Percentiles rank a stretch among this genome's conserved stretches.
phyloP scores from a whole-genome alignment of 2,329 filamentous ascomycete species.

The Cordyceps javanica region DNA sequence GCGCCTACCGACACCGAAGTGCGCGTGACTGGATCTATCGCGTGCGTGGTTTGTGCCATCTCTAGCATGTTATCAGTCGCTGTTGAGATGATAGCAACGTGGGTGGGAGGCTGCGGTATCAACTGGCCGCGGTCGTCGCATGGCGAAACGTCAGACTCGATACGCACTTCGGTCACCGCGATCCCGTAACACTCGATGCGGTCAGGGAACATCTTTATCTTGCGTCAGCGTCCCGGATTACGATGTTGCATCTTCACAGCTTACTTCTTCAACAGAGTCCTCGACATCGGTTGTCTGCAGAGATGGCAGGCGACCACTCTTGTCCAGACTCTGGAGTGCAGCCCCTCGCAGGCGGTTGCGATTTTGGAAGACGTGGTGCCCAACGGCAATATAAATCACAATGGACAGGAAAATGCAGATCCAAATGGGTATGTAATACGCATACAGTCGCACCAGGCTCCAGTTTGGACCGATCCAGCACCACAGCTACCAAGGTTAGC shows the following conservation, averaged over 20 bases:
- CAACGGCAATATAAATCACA: slow-evolving; percentile 50
- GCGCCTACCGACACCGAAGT: background rate
- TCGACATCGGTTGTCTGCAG: slow-evolving; percentile 22
- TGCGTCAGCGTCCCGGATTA: background rate
- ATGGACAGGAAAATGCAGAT: slow-evolving; percentile 49
- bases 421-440: slow-evolving; percentile 57
- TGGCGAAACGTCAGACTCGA: slow-evolving; percentile 26
- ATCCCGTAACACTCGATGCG: slow-evolving; percentile 36
- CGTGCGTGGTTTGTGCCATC: background rate
- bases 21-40: background rate
- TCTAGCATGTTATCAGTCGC: background rate
- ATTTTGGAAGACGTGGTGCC: slow-evolving; percentile 53
- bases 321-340: slow-evolving; percentile 20
- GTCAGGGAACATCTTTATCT: background rate
- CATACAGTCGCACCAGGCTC: slow-evolving; percentile 50
- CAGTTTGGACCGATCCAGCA: slow-evolving; percentile 52
- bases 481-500: slow-evolving; percentile 43
- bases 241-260: background rate
- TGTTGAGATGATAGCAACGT: background rate
- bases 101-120: background rate
- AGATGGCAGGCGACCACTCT: slow-evolving; percentile 18
- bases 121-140: slow-evolving; percentile 6
- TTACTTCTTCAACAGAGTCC: slow-evolving; percentile 31
- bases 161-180: slow-evolving; percentile 44
- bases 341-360: slow-evolving; percentile 49